Conservation (phyloP, 1,284 basidiomycete species). For the Trametes versicolor region DNA sequence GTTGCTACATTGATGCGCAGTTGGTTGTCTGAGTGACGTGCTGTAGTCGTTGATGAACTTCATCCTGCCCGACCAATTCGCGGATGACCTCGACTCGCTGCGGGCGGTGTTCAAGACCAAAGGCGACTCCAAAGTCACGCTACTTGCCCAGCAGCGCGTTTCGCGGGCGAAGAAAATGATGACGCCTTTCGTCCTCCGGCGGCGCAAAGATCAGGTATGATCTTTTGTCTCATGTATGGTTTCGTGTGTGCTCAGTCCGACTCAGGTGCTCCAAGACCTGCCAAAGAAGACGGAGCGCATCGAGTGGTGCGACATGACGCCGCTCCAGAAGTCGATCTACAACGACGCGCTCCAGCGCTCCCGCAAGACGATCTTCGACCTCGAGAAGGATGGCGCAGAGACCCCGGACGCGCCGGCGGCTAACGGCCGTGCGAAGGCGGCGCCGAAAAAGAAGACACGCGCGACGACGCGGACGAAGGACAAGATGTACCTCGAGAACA, state of each 20-base stretch:
- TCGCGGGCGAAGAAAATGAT: slow-evolving; percentile 99
- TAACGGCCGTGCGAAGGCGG: slow-evolving; percentile 48
- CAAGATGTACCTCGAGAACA: slow-evolving; percentile 80
- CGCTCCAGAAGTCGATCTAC: slow-evolving; percentile 87
- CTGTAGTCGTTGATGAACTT: slow-evolving; percentile 95
- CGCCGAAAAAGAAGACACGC: slow-evolving; percentile 58
- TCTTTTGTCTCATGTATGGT: neutral
- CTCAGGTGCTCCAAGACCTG: slow-evolving; percentile 89
- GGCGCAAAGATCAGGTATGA: slow-evolving; percentile 89
- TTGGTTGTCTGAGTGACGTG: slow-evolving; percentile 19
- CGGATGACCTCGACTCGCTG: slow-evolving; percentile 77
- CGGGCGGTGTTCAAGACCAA: slow-evolving; percentile 98
- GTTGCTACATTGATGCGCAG: neutral
- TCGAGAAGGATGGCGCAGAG: slow-evolving; percentile 49
- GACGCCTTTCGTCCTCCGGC: slow-evolving; percentile 96
- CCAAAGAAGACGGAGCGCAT: slow-evolving; percentile 93
- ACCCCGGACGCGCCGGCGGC: slow-evolving; percentile 43
- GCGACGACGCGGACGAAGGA: slow-evolving; percentile 62
- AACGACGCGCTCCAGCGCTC: slow-evolving; percentile 86
- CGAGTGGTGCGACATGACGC: slow-evolving; percentile 95
- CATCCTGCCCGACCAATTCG: slow-evolving; percentile 93
- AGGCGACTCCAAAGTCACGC: slow-evolving; percentile 84
- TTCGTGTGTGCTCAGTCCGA: neutral
- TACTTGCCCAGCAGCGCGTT: slow-evolving; percentile 91
- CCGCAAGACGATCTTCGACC: slow-evolving; percentile 81